Evolutionary conservation across 768 basidiomycete species (phyloP).

Genomic region (Lanmaoa pseudosensibilis): DNA sequence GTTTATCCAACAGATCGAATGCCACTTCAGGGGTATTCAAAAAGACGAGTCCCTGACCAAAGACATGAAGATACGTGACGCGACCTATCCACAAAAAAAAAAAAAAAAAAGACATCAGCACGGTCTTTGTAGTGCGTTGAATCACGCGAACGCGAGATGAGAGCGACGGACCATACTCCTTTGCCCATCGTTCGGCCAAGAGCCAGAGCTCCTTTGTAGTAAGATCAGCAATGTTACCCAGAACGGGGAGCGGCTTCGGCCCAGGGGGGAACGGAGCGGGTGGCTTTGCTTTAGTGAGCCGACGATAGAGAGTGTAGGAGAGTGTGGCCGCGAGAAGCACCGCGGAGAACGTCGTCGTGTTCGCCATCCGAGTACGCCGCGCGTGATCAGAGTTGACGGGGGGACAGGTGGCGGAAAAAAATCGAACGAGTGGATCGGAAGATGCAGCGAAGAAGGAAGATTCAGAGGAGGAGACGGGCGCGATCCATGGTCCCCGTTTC

Average conservation of each 20-base stretch:
- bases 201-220: conserved; percentile 66
- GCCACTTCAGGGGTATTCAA: conserved; percentile 59
- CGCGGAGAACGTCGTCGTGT: conserved; percentile 11
- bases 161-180: conserved; percentile 54
- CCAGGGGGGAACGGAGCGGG: conserved; percentile 59
- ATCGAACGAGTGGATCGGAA: conserved; percentile 8
- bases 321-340: conserved; percentile 21
- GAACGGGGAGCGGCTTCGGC: conserved; percentile 60
- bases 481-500: neutral
- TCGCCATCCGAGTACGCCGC: conserved; percentile 15
- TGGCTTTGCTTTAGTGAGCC: conserved; percentile 10
- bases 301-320: conserved; percentile 20
- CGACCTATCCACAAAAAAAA: conserved; percentile 46
- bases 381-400: neutral
- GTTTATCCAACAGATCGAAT: conserved; percentile 66
- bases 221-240: conserved; percentile 66
- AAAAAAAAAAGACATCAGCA: neutral
- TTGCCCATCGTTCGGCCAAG: conserved; percentile 58
- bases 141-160: neutral
- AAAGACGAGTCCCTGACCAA: conserved; percentile 69
- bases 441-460: conserved; percentile 25
- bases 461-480: neutral
- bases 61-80: conserved; percentile 62
- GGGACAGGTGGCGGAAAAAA: neutral
- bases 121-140: neutral